Evolutionary conservation across 148 eudicot genomes (phyloP).

Genomic region (Simmondsia chinensis): DNA sequence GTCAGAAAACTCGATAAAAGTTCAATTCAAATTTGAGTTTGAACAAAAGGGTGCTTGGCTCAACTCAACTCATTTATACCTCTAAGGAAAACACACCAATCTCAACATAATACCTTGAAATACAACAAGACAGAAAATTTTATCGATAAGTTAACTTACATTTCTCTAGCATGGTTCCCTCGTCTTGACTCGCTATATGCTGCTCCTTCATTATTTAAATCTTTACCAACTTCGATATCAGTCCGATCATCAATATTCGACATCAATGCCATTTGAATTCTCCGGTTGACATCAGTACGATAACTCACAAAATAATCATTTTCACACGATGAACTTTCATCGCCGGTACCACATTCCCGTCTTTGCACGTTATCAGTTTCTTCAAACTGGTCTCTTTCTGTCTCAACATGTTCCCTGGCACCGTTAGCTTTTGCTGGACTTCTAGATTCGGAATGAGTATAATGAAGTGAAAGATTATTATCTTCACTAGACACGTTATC

Average conservation of each 20-base stretch:
- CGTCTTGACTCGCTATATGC: conserved; percentile 3
- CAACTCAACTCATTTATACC: neutral
- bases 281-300: neutral
- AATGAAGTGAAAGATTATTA: too few species aligned
- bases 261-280: neutral
- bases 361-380: neutral
- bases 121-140: neutral
- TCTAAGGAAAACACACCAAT: neutral
- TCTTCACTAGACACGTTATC: too few species aligned
- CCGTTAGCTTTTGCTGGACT: neutral
- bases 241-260: neutral
- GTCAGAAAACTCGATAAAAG: too few species aligned
- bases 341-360: conserved; percentile 1
- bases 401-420: conserved; percentile 4
- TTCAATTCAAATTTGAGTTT: too few species aligned
- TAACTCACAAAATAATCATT: neutral
- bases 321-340: conserved; percentile 6
- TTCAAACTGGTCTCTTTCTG: conserved; percentile 6
- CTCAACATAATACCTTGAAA: neutral
- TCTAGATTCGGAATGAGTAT: too few species aligned
- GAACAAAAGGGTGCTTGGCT: too few species aligned
- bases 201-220: conserved; percentile 7
- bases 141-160: conserved; percentile 11
- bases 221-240: conserved; percentile 7
- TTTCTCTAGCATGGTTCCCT: conserved; percentile 2